Evolutionary conservation across 192 early-diverging fungal genomes (phyloP), one percentile per base, ranked within the genome.

Genomic region (Radiomyces spectabilis): DNA sequence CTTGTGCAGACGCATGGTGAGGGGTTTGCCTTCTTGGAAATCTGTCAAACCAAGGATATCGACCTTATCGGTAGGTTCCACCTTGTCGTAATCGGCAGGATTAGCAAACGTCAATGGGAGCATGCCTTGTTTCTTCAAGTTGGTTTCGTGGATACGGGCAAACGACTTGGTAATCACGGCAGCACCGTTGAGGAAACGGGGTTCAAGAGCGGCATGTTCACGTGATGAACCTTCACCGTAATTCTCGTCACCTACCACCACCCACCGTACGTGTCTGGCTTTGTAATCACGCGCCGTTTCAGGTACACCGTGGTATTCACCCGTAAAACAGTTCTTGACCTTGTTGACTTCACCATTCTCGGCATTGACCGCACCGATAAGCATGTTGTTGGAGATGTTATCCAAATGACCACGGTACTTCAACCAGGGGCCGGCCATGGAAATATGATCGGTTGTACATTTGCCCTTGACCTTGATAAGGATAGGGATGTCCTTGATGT

Each of bases 71-170:
- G 66, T 61, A 50, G 93, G 87, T 52, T 76, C 75, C 57, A 98
- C 81, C 79, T 82, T 87, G 58, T 94, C 92, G 63, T 98, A 98
- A 73, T 98, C 96, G 54, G 79, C 82, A 53, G 91, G 81, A 78
- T 98, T 80, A 71, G 85, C 77, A 63, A 98, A 98, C 43, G 93
- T 95, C 63, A 98, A 77, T 31, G 96, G 96, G 55, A 98, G 80
- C 50, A 98, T 81, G 63, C 96, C 96, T 76, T 98, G 96, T 83
- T 98, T 98, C 86, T 98, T 98, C 55, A 96, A 83, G 82, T 98
- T 98, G 68, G 96, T 98, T 80, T 98, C 93, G 80, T 98, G 96
- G 74, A 98, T 98, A 72, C 96, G 90, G 43, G 96, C 96, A 76
- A 98, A 98, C 45, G 87, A 91, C 79, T 93, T 91, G 74, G 88